Base-by-base conservation (phyloP, 345 rosid species). In the Microcos paniculata region DNA sequence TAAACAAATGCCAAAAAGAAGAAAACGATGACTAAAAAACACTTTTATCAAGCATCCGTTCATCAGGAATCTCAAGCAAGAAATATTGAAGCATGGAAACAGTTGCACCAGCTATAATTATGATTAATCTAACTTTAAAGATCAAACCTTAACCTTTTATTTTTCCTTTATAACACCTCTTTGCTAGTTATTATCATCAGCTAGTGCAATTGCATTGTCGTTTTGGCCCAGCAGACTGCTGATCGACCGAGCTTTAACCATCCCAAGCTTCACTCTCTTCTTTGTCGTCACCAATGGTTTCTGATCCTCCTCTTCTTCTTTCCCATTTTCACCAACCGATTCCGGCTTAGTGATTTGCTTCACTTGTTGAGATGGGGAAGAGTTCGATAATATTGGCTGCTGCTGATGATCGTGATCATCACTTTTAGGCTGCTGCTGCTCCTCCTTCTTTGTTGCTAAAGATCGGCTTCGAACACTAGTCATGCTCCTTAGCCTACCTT, bases 191-290 rank as follows among this genome's bases (percentile, higher is more conserved):
- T 35, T 13, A 53, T 71, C 48, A 35, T 71, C 74, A 33, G 74
- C 31, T 3, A 53, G n/a, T 21, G 31, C 48, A 35, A 33, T 33
- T 71, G 33, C 74, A 21, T 46, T 73, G 59, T 45, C 55, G 28
- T 75, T 74, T 81, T 90, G 93, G 48, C 92, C 92, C 62, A 95
- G 88, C 84, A 95, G 83, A 86, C 97, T 93, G 83, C 92, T 95
- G 59, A 95, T 89, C 0, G 98, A 95, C 77, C 99, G 92, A 74
- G 99, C 99, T 82, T 95, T 95, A 19, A 95, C 98, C 84, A 79
- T 71, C 8, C 97, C 99, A 28, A 95, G 91, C 93, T 91, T 93
- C 86, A 72, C 66, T 80, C 79, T 90, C 88, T 83, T 95, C 93
- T 82, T 92, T 5, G 79, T 33, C 35, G 28, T 49, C 73, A 57